A percentile compares a stretch with the other conserved stretches of the same genome.
These are phyloP conservation scores for Yarrowia phangngaensis DNA, from an alignment of 805 yeast species.

Conservation along the genomic window DNA sequence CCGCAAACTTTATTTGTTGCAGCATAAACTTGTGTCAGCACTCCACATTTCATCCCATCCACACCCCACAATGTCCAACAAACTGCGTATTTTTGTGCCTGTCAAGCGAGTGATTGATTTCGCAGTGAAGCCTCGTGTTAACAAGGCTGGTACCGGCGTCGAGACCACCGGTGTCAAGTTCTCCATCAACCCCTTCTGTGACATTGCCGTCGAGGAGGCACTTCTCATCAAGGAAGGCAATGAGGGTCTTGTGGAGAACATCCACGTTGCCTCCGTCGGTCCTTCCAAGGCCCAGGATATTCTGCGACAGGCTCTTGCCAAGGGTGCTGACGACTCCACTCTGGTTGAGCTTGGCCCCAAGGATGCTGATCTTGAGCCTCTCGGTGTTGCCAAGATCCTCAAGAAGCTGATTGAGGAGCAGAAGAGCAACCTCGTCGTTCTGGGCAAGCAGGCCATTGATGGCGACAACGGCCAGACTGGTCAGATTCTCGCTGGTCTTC, in stretches of 20 bases:
- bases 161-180: constrained; percentile 88
- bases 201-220: constrained; percentile 96
- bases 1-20: constrained; percentile 1
- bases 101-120: constrained; percentile 93
- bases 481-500: constrained; percentile 88
- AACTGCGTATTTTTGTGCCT: constrained; percentile 70
- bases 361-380: constrained; percentile 65
- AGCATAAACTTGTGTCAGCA: constrained; percentile 3
- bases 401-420: constrained; percentile 66
- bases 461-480: constrained; percentile 95
- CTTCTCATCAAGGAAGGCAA: constrained; percentile 65
- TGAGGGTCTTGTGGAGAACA: constrained; percentile 63
- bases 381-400: constrained; percentile 82
- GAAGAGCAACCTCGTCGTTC: constrained; percentile 69
- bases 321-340: constrained; percentile 87
- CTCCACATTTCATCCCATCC: background rate
- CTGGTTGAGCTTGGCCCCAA: constrained; percentile 71
- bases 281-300: constrained; percentile 82
- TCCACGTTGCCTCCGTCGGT: constrained; percentile 92
- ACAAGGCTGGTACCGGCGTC: constrained; percentile 75
- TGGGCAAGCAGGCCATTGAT: constrained; percentile 97
- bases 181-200: constrained; percentile 95
- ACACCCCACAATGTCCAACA: constrained; percentile 19
- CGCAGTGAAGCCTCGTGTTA: constrained; percentile 88
- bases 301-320: constrained; percentile 84